phyloP scores from a whole-genome alignment of 768 basidiomycete species.

The Dioszegia aurantiaca region DNA sequence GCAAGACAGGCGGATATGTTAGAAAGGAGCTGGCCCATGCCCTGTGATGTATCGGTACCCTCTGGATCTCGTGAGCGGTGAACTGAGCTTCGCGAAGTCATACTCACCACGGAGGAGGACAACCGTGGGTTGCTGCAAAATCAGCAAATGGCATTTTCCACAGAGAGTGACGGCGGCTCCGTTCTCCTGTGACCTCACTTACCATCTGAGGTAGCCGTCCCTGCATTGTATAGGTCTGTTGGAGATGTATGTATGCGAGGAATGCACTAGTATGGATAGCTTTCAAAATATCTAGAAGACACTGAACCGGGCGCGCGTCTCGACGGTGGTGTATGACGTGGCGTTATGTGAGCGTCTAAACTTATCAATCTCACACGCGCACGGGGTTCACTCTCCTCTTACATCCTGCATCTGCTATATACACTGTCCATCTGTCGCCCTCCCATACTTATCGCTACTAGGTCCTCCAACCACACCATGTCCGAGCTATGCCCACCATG shows the following conservation, averaged over 20 bases:
- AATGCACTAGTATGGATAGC: neutral
- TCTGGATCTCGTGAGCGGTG: constrained; percentile 54
- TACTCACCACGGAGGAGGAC: constrained; percentile 69
- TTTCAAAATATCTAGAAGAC: too few species aligned
- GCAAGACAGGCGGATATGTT: constrained; percentile 97
- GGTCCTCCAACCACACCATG: constrained; percentile 29
- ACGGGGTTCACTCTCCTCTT: too few species aligned
- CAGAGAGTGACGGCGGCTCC: neutral
- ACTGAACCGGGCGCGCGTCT: neutral
- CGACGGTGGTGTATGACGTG: constrained; percentile 4
- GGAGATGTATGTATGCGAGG: constrained; percentile 21
- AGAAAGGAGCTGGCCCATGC: constrained; percentile 83
- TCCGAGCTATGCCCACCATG: constrained; percentile 74
- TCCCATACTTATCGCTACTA: neutral
- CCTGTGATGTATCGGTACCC: constrained; percentile 94
- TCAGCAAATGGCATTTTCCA: neutral
- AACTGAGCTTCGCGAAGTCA: constrained; percentile 1
- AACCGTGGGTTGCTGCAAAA: constrained; percentile 85
- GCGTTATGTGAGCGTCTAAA: neutral
- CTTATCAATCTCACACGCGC: too few species aligned
- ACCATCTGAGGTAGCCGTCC: constrained; percentile 49
- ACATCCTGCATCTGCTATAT: too few species aligned
- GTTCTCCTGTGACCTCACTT: constrained; percentile 4
- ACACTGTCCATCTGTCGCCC: neutral
- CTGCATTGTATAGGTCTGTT: constrained; percentile 35